Percentiles rank a stretch among this genome's conserved stretches.
Evolutionary conservation across 2,329 filamentous ascomycete genomes (phyloP).

Genomic region (Biscogniauxia marginata): DNA sequence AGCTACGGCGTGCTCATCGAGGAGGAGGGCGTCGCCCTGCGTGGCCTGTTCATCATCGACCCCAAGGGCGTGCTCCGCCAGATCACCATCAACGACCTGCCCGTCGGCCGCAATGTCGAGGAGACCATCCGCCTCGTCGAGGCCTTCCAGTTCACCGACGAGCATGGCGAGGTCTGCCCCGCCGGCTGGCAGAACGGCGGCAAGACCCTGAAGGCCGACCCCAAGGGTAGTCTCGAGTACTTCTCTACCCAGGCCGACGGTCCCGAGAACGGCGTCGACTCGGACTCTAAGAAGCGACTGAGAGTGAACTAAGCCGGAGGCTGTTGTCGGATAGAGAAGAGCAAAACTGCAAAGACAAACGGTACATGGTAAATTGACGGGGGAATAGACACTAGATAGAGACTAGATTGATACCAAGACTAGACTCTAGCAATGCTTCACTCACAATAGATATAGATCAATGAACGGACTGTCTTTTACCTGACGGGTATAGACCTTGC

Average conservation of each 20-base stretch:
- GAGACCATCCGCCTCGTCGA: constrained; percentile 65
- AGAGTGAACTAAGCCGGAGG: neutral
- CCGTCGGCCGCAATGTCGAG: constrained; percentile 63
- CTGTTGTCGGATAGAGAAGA: neutral
- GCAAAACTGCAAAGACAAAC: neutral
- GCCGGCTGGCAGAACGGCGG: constrained; percentile 48
- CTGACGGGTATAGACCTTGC: neutral
- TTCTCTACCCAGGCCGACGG: constrained; percentile 34
- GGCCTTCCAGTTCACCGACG: constrained; percentile 80
- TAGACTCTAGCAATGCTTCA: neutral
- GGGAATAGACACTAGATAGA: neutral
- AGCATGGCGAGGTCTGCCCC: constrained; percentile 73
- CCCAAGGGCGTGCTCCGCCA: constrained; percentile 59
- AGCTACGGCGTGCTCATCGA: constrained; percentile 64
- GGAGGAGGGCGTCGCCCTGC: constrained; percentile 61
- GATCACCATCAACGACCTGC: constrained; percentile 65
- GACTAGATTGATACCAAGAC: no score
- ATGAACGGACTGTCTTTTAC: neutral
- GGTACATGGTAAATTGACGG: neutral
- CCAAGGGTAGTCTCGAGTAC: constrained; percentile 51
- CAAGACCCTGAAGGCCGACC: constrained; percentile 51
- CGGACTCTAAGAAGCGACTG: neutral
- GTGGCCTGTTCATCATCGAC: constrained; percentile 66
- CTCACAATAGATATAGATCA: neutral
- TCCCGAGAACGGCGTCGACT: neutral